Evolutionary conservation across 2,329 filamentous ascomycete species (phyloP), one percentile per base, ranked within the genome.

Genomic region (Clarireedia sp.): DNA sequence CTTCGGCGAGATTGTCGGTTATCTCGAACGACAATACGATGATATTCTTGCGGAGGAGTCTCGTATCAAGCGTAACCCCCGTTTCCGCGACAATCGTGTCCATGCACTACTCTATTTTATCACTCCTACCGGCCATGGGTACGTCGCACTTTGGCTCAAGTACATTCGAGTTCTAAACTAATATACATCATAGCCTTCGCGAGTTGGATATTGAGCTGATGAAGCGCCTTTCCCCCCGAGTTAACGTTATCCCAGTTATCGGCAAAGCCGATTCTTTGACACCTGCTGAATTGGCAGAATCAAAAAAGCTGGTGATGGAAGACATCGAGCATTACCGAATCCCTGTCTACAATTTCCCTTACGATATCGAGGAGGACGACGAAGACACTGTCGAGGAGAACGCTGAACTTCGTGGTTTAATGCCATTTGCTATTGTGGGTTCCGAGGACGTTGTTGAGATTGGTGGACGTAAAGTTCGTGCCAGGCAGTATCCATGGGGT

Each of bases 241-340:
- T 95, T 75, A 99, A 99, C 73, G 94, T 99, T 66, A 99, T 99
- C 64, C 94, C 94, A 61, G 94, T 99, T 67, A 96, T 99, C 72
- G 94, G 94, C 70, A 96, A 96, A 74, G 94, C 94, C 71, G 94
- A 99, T 73, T 95, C 94, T 21, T 86, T 99, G 61, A 99, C 94
- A 55, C 94, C 94, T 40, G 87, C 89, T 64, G 94, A 99, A 78
- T 81, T 99, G 62, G 94, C 94, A 64, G 94, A 99, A 76, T 97
- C 92, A 65, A 99, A 99, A 85, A 99, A 97, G 81, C 83, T 99
- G 60, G 91, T 99, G 70, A 99, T 99, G 94, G 94, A 99, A 79
- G 94, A 99, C 72, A 99, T 99, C 66, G 94, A 99, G 77, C 94
- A 99, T 76, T 99, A 99, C 79, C 88, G 94, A 71, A 99, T 99